phyloP scores from a whole-genome alignment of 345 rosid genomes.

The Hevea brasiliensis region DNA sequence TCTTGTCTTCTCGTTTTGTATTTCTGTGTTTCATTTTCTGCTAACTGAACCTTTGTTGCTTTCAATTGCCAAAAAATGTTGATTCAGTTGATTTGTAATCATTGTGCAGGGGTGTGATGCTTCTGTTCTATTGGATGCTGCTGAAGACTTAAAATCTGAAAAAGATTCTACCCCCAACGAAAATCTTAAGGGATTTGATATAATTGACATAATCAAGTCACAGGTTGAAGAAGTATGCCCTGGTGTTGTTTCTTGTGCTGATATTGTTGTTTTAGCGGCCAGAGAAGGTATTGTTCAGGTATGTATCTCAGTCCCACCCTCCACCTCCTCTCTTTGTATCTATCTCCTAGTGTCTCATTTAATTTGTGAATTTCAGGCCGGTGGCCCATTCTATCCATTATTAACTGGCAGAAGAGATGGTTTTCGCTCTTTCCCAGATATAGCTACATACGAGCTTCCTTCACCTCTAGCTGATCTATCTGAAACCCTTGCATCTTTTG shows the following conservation, averaged over 20 bases:
- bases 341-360: slow-evolving; percentile 1
- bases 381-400: slow-evolving; percentile 76
- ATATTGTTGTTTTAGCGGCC: slow-evolving; percentile 63
- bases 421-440: too few relatives aligned
- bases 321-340: neutral
- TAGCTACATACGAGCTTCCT: slow-evolving; percentile 46
- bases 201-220: slow-evolving; percentile 58
- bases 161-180: slow-evolving; percentile 60
- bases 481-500: slow-evolving; percentile 47
- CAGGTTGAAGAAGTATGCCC: slow-evolving; percentile 64
- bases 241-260: slow-evolving; percentile 72
- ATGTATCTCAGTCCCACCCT: neutral
- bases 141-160: slow-evolving; percentile 47
- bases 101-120: slow-evolving; percentile 61
- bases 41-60: neutral
- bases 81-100: neutral
- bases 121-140: slow-evolving; percentile 54
- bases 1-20: neutral
- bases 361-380: slow-evolving; percentile 42
- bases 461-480: slow-evolving; percentile 53
- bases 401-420: slow-evolving; percentile 48
- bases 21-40: neutral
- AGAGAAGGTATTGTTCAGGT: slow-evolving; percentile 64
- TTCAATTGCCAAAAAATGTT: neutral
- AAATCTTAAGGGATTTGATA: slow-evolving; percentile 58